Evolutionary conservation across 2,329 filamentous ascomycete species (phyloP), one percentile per base, ranked within the genome.

Genomic region (Fusarium luffae): DNA sequence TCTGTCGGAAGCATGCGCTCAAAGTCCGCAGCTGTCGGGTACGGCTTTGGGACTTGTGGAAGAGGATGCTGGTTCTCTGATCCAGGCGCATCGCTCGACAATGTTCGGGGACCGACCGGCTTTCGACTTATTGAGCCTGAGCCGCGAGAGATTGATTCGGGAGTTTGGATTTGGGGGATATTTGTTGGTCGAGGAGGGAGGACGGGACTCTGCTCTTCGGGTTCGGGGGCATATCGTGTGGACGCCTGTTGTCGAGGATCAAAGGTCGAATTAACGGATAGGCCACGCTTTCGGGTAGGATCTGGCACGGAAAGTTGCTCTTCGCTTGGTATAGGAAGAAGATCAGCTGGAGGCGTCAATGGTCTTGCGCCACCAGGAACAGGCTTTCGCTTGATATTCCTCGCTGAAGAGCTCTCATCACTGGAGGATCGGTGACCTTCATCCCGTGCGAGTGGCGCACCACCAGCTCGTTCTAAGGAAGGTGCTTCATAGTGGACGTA

Each of bases 401-500:
- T 75, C 50, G 77, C 77, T 48, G 78, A 79, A 18, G 79, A 73
- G 65, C 80, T 82, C 55, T 85, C 84, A 52, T 81, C 78, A 68
- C 84, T 84, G 30, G 82, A 81, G 48, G 82, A 79, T 64, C 81
- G 77, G 49, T 78, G 75, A 40, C 73, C 74, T 9, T 79, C 77
- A 25, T 77, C 72, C 44, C 66, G 69, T 46, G 76, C 68, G 30
- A 74, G 72, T 12, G 77, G 66, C 18, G 30, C 48, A 16, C 16
- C 30, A 57, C 59, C 37, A 72, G 72, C 18, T 83, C 78, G 32
- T 64, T 92, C 88, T 41, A 88, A 84, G 5, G 88, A 86, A 3
- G 86, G 84, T 10, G 65, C 57, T 59, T 77, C 75, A 41, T 97
- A 87, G 80, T 98, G 95, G 55, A 98, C 84, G 77, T 96, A 98